Percentiles rank a stretch among this genome's conserved stretches.
Evolutionary conservation across 768 basidiomycete genomes (phyloP).

Genomic region (Termitomyces sp.): DNA sequence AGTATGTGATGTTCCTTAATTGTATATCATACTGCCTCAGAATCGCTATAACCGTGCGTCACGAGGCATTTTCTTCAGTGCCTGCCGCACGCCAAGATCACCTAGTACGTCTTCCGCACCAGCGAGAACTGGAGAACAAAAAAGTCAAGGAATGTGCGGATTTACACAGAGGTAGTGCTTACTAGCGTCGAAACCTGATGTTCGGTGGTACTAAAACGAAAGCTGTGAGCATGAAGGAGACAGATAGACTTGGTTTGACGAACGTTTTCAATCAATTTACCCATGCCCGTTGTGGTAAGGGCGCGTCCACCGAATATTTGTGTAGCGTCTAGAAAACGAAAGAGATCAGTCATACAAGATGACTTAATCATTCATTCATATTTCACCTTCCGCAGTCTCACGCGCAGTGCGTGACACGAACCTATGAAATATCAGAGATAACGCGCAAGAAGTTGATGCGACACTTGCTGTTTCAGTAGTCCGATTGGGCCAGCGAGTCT

Average conservation of each 20-base stretch:
- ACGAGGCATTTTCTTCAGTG: constrained; percentile 61
- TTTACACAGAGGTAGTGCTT: constrained; percentile 18
- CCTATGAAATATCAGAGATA: constrained; percentile 26
- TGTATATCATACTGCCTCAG: neutral
- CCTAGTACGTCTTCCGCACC: constrained; percentile 74
- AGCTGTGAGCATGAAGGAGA: neutral
- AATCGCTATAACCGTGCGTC: constrained; percentile 23
- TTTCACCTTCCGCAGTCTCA: constrained; percentile 62
- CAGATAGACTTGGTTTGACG: constrained; percentile 16
- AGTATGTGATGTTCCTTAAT: neutral
- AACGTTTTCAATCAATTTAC: constrained; percentile 77
- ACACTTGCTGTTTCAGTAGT: constrained; percentile 75
- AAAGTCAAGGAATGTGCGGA: neutral
- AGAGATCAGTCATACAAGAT: constrained; percentile 26
- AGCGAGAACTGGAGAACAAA: constrained; percentile 46
- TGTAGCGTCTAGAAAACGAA: constrained; percentile 52
- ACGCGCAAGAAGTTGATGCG: neutral
- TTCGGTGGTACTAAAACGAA: constrained; percentile 66
- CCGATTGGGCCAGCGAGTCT: constrained; percentile 88
- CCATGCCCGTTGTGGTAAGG: constrained; percentile 84
- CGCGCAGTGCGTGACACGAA: constrained; percentile 62
- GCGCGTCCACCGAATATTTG: constrained; percentile 89
- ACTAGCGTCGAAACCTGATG: constrained; percentile 78
- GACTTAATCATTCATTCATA: constrained; percentile 6
- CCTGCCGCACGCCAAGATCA: constrained; percentile 70